Evolutionary conservation across 2,329 filamentous ascomycete genomes (phyloP).

Genomic region (Cytospora schulzeri): DNA sequence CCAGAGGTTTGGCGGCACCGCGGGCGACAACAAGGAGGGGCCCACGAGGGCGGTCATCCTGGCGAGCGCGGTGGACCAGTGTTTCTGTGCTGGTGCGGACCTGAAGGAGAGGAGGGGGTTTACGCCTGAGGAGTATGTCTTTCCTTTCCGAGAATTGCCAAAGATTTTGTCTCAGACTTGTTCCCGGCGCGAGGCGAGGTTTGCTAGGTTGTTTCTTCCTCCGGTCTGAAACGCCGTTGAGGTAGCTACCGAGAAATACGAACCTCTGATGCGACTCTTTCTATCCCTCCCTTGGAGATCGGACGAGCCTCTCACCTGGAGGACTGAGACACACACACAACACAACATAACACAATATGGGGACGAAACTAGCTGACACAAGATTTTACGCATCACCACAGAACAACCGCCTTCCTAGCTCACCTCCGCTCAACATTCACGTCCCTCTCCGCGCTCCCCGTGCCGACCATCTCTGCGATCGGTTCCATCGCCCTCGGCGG

Average conservation of each 20-base stretch:
- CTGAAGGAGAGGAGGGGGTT: slow-evolving; percentile 84
- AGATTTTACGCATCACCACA: slow-evolving; percentile 40
- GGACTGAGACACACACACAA: background rate
- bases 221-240: background rate
- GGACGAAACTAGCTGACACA: slow-evolving; percentile 4
- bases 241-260: background rate
- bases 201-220: background rate
- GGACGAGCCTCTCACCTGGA: background rate
- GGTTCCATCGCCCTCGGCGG: slow-evolving; percentile 87
- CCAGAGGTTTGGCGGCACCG: slow-evolving; percentile 48
- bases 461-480: slow-evolving; percentile 89
- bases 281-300: background rate
- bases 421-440: slow-evolving; percentile 76
- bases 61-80: slow-evolving; percentile 79
- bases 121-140: slow-evolving; percentile 71
- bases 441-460: slow-evolving; percentile 71
- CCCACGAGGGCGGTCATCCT: slow-evolving; percentile 80
- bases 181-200: background rate
- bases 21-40: slow-evolving; percentile 48
- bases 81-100: slow-evolving; percentile 94
- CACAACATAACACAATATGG: background rate
- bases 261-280: background rate
- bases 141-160: too few species aligned
- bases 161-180: background rate
- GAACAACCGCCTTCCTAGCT: slow-evolving; percentile 76